These are phyloP conservation scores for Allantophomopsis cytisporea DNA, from an alignment of 2,329 filamentous ascomycete genomes.

Conservation along the genomic window DNA sequence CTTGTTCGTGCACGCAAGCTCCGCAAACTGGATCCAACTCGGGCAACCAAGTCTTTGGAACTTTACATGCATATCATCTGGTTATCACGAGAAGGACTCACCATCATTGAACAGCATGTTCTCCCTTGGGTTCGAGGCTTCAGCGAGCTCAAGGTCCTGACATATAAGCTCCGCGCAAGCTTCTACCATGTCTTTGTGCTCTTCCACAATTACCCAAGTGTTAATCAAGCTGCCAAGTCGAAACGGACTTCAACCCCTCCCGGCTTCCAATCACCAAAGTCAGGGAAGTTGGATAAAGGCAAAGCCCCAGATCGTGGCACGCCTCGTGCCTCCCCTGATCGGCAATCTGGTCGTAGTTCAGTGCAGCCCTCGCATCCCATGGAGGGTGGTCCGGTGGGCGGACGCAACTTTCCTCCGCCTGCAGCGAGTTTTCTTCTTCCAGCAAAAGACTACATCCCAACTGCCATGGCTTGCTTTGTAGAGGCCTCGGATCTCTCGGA, in stretches of 20 bases:
- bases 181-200: constrained; percentile 96
- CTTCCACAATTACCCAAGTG: constrained; percentile 80
- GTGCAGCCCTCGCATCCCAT: constrained; percentile 18
- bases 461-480: constrained; percentile 69
- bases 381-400: constrained; percentile 30
- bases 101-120: constrained; percentile 78
- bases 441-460: constrained; percentile 65
- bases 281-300: constrained; percentile 14
- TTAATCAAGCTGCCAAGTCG: constrained; percentile 23
- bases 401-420: constrained; percentile 7
- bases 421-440: constrained; percentile 68
- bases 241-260: constrained; percentile 23
- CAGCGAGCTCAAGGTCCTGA: constrained; percentile 75
- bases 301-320: constrained; percentile 11
- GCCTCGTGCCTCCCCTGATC: constrained; percentile 5
- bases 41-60: constrained; percentile 66
- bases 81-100: constrained; percentile 82
- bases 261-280: constrained; percentile 15
- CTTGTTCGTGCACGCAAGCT: constrained; percentile 74
- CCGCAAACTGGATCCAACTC: constrained; percentile 66
- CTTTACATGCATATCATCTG: constrained; percentile 88
- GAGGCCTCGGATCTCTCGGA: constrained; percentile 67
- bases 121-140: constrained; percentile 71
- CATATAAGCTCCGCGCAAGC: constrained; percentile 82
- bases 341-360: constrained; percentile 13